Base-by-base conservation (phyloP, 768 basidiomycete genomes). In the Hypsizygus marmoreus region DNA sequence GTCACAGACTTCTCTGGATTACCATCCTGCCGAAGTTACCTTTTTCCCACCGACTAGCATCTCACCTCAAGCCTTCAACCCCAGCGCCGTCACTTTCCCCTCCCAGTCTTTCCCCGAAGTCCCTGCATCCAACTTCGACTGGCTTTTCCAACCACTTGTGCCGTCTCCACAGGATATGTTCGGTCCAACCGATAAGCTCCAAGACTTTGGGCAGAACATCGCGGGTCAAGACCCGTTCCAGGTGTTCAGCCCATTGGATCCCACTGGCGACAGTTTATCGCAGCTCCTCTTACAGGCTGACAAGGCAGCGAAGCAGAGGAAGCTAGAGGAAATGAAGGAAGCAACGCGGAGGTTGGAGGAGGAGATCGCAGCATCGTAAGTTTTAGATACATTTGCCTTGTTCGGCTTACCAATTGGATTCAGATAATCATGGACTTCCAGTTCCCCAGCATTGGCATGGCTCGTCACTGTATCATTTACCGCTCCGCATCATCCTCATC, bases 271-370 rank as follows among this genome's bases (percentile, higher is more conserved):
- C 2, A n/a, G 11, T 22, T 9, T 4, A 7, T 7, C 29, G 7
- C 41, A 42, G 19, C n/a, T 13, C 19, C 17, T 14, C 23, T 12
- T 20, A 28, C 25, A 22, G 2, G 31, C 30, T 19, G 44, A 12
- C 2, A 51, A 51, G 29, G 43, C 28, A 17, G 45, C 37, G n/a
- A 42, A 42, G n/a, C 13, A 37, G 6, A 14, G 9, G 2, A 26
- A 34, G 19, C 44, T 51, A 22, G 40, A 34, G 1, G 34, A n/a
- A 2, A 50, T 50, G 44, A 50, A 45, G 24, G 49, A 50, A 28
- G 49, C 33, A n/a, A 42, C 45, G 44, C 35, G 40, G 19, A 26
- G 31, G 10, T 30, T 50, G n/a, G 49, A 45, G 25, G 40, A 45
- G 40, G 37, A 35, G 32, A 45, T 50, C 12, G 32, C 43, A 30